phyloP scores from a whole-genome alignment of 176 grass and related monocot genomes.

The Bromus sterilis region DNA sequence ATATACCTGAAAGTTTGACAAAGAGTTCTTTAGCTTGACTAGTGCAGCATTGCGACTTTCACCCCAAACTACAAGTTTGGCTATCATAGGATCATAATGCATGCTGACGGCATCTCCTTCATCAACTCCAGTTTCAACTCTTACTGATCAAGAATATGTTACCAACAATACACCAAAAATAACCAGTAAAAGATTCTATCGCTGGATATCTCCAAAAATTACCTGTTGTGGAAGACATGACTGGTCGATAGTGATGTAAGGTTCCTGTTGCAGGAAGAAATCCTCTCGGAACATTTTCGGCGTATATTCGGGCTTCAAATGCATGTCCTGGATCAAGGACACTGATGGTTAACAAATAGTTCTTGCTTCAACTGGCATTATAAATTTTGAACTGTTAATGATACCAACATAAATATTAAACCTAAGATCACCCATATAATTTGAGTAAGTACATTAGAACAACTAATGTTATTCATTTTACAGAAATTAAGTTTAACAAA shows the following conservation, averaged over 20 bases:
- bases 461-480: background rate
- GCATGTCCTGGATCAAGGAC: constrained; percentile 65
- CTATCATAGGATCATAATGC: constrained; percentile 99
- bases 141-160: constrained; percentile 52
- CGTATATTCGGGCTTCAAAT: constrained; percentile 96
- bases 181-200: background rate
- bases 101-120: constrained; percentile 94
- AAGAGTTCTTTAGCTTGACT: constrained; percentile 80
- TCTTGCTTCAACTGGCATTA: background rate
- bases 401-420: background rate
- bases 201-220: background rate
- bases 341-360: constrained; percentile 7
- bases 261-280: constrained; percentile 97
- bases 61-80: constrained; percentile 97
- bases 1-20: constrained; percentile 83
- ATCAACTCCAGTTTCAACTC: constrained; percentile 98
- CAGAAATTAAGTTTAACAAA: background rate
- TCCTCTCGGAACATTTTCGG: constrained; percentile 94
- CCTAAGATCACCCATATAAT: background rate
- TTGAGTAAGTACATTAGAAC: background rate
- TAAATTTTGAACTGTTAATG: background rate
- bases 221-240: constrained; percentile 53
- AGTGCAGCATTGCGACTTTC: constrained; percentile 73
- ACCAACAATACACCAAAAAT: background rate
- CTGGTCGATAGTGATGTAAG: constrained; percentile 77